phyloP scores from a whole-genome alignment of 2,329 filamentous ascomycete species.

The Xylaria sp. region DNA sequence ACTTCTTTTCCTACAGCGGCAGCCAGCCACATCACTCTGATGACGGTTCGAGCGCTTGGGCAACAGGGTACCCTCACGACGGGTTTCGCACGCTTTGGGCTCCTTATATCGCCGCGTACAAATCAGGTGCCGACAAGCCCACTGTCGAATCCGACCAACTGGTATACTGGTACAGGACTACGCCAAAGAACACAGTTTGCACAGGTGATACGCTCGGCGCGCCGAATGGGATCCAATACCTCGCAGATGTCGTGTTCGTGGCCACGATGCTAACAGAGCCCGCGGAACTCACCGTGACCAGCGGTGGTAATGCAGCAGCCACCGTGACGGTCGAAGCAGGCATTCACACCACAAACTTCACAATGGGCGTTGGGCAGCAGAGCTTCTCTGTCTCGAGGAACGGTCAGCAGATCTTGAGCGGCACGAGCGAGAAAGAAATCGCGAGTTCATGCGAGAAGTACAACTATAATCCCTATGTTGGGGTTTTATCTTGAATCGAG shows the following conservation, averaged over 20 bases:
- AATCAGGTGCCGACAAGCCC: slow-evolving; percentile 23
- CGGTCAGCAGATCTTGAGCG: slow-evolving; percentile 15
- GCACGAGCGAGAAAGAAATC: slow-evolving; percentile 19
- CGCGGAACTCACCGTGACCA: slow-evolving; percentile 28
- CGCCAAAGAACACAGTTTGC: slow-evolving; percentile 26
- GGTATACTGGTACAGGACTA: slow-evolving; percentile 33
- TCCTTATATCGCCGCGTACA: slow-evolving; percentile 30
- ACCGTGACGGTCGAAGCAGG: slow-evolving; percentile 25
- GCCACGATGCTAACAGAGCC: slow-evolving; percentile 28
- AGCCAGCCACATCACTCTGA: slow-evolving; percentile 27
- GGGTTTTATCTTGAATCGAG: slow-evolving; percentile 19
- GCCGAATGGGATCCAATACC: slow-evolving; percentile 16
- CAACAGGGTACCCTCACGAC: slow-evolving; percentile 26
- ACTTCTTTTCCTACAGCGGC: slow-evolving; percentile 10
- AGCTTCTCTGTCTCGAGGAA: slow-evolving; percentile 24
- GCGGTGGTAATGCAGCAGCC: slow-evolving; percentile 16
- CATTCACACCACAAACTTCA: slow-evolving; percentile 26
- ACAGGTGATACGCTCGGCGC: slow-evolving; percentile 19
- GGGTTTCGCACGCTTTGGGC: slow-evolving; percentile 23
- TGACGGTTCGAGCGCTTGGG: slow-evolving; percentile 31
- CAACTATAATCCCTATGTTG: slow-evolving; percentile 28
- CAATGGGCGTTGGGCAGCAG: slow-evolving; percentile 27
- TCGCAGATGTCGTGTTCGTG: slow-evolving; percentile 31
- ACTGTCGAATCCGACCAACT: slow-evolving; percentile 24
- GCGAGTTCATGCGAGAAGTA: slow-evolving; percentile 21